Conservation (phyloP, 2,329 filamentous ascomycete species). For the Colletotrichum echinochloae region DNA sequence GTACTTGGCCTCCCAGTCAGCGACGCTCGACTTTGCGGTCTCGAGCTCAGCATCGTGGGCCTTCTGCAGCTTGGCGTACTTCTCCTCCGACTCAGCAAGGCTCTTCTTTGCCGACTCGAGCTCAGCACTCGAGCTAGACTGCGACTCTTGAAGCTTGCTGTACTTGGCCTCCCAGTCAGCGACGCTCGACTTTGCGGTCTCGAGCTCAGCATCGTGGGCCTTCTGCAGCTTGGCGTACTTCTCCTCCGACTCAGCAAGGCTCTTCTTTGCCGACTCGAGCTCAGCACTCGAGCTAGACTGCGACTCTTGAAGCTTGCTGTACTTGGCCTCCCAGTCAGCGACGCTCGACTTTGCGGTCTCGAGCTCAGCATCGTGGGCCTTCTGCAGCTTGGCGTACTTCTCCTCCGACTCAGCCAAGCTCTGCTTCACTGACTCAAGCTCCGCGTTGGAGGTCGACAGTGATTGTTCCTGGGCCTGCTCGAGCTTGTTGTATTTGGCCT, state of each 20-base stretch:
- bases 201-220: conserved; percentile 47
- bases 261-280: conserved; percentile 29
- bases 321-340: conserved; percentile 47
- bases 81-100: conserved; percentile 43
- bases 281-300: conserved; percentile 19
- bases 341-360: conserved; percentile 46
- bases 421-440: conserved; percentile 33
- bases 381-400: conserved; percentile 43
- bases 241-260: conserved; percentile 41
- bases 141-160: conserved; percentile 20
- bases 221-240: conserved; percentile 43
- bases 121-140: conserved; percentile 18
- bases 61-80: conserved; percentile 42
- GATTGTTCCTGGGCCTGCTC: conserved; percentile 47
- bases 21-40: conserved; percentile 45
- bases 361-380: conserved; percentile 47
- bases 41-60: conserved; percentile 48
- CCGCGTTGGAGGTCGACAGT: conserved; percentile 7
- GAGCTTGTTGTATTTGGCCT: conserved; percentile 44
- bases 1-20: conserved; percentile 46
- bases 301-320: conserved; percentile 21
- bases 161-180: conserved; percentile 47
- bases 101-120: conserved; percentile 27
- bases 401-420: conserved; percentile 41
- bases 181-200: conserved; percentile 45